Conservation (phyloP, 148 eudicot species). For the Camellia granthamiana region DNA sequence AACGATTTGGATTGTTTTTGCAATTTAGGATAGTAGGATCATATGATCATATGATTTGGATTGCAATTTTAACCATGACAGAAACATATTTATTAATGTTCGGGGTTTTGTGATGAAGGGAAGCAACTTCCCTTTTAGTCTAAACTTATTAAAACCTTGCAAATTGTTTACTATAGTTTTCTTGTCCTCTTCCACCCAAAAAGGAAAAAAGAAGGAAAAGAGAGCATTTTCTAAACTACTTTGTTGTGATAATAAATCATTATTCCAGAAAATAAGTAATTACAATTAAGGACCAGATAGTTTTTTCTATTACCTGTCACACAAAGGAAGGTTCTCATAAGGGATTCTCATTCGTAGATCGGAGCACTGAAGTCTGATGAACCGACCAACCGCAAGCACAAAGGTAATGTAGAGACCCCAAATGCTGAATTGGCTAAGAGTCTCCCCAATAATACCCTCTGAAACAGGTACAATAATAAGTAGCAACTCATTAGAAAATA, state of each 20-base stretch:
- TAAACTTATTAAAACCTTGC: background rate
- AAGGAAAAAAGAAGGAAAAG: background rate
- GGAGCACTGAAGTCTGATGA: constrained; percentile 95
- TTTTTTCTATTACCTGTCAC: constrained; percentile 62
- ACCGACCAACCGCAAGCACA: constrained; percentile 97
- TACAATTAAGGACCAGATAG: background rate
- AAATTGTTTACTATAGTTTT: background rate
- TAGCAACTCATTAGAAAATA: constrained; percentile 17
- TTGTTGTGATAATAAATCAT: background rate
- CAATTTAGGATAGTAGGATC: too few species aligned
- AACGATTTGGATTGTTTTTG: too few species aligned
- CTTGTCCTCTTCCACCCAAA: background rate
- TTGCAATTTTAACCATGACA: too few species aligned
- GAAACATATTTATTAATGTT: background rate
- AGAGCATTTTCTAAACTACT: background rate
- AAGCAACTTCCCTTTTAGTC: background rate
- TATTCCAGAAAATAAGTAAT: background rate
- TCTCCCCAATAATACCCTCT: constrained; percentile 97
- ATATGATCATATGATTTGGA: too few species aligned
- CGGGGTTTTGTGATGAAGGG: background rate
- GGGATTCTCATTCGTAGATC: constrained; percentile 98
- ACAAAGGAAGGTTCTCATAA: constrained; percentile 92
- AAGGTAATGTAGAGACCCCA: constrained; percentile 99
- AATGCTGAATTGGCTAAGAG: constrained; percentile 97
- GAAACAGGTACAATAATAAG: constrained; percentile 18